phyloP scores from a whole-genome alignment of 306 rosid genomes.

The Lupinus albus region DNA sequence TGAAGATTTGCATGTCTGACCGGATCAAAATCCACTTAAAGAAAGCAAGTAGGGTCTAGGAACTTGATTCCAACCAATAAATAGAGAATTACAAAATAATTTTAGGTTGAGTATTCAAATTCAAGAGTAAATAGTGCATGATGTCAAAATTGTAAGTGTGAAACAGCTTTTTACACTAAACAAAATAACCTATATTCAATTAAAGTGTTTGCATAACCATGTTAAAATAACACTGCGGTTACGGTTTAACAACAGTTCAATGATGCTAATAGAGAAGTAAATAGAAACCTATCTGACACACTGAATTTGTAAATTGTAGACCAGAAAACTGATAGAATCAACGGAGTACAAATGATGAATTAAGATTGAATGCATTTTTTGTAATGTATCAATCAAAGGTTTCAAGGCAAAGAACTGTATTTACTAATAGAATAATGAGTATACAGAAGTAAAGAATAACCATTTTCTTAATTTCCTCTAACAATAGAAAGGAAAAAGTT shows the following conservation, averaged over 20 bases:
- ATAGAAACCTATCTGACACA: constrained; percentile 3
- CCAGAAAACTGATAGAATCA: constrained; percentile 19
- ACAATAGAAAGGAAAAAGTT: constrained; percentile 21
- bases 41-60: background rate
- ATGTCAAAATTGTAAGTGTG: background rate
- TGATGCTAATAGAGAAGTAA: constrained; percentile 24
- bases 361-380: constrained; percentile 28
- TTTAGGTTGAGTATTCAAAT: no score
- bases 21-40: constrained; percentile 1
- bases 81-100: background rate
- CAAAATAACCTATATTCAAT: background rate
- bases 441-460: constrained; percentile 14
- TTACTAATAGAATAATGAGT: background rate
- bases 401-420: constrained; percentile 24
- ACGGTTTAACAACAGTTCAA: constrained; percentile 1
- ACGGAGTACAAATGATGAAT: constrained; percentile 10
- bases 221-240: background rate
- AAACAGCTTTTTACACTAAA: background rate
- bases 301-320: constrained; percentile 24
- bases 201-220: constrained; percentile 12
- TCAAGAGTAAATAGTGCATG: background rate
- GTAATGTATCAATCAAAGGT: constrained; percentile 21
- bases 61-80: constrained; percentile 19
- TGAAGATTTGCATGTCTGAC: constrained; percentile 1
- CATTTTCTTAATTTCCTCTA: constrained; percentile 8